Percentiles rank a stretch among this genome's conserved stretches.
Conservation (phyloP, 2,329 filamentous ascomycete species). For the Nemania abortiva region DNA sequence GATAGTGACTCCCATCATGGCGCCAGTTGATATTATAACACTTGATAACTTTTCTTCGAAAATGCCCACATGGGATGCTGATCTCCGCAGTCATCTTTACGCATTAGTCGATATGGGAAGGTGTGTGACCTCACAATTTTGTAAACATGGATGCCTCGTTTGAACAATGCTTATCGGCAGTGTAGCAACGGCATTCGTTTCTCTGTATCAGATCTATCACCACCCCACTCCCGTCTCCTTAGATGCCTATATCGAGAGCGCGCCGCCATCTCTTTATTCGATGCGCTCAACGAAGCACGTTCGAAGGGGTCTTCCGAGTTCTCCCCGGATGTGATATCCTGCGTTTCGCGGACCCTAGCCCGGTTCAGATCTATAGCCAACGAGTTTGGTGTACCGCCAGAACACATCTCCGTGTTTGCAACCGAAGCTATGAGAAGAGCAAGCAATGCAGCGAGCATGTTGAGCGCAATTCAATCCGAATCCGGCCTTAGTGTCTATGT, state of each 20-base stretch:
- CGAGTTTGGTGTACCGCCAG: constrained; percentile 73
- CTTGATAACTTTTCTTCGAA: constrained; percentile 64
- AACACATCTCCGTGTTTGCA: constrained; percentile 80
- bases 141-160: not conserved
- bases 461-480: constrained; percentile 72
- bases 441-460: constrained; percentile 77
- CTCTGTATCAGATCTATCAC: constrained; percentile 85
- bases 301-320: constrained; percentile 56
- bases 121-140: constrained; percentile 51
- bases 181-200: constrained; percentile 91
- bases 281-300: constrained; percentile 73
- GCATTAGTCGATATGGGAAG: constrained; percentile 72
- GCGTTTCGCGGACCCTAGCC: constrained; percentile 74
- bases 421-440: constrained; percentile 91
- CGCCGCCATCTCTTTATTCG: constrained; percentile 86
- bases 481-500: constrained; percentile 76
- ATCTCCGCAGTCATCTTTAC: constrained; percentile 63
- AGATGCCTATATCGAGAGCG: constrained; percentile 83
- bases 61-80: constrained; percentile 63
- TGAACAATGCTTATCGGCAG: constrained; percentile 22
- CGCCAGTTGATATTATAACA: constrained; percentile 59
- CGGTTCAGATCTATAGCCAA: constrained; percentile 79
- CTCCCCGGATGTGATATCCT: constrained; percentile 67
- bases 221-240: constrained; percentile 77
- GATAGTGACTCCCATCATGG: constrained; percentile 46